phyloP scores from a whole-genome alignment of 805 yeast genomes.

The Zygosaccharomyces bisporus region DNA sequence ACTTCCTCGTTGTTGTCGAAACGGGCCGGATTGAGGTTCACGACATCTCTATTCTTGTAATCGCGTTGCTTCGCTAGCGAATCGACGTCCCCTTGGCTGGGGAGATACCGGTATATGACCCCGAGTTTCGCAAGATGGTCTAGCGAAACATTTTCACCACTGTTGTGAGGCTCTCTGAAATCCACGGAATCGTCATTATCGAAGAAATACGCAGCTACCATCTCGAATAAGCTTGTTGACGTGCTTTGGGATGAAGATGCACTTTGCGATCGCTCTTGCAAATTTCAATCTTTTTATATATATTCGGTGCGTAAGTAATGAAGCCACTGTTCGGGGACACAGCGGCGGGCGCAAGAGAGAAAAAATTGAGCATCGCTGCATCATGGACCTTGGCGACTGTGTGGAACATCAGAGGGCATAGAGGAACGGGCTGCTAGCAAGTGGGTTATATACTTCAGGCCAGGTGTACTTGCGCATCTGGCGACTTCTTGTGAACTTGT shows the following conservation, averaged over 20 bases:
- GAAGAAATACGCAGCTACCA: slow-evolving; percentile 58
- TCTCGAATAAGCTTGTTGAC: slow-evolving; percentile 5
- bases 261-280: not conserved
- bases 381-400: no score
- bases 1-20: slow-evolving; percentile 60
- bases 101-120: slow-evolving; percentile 57
- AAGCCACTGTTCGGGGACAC: slow-evolving; percentile 3
- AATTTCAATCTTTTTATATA: not conserved
- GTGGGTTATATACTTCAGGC: no score
- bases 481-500: not conserved
- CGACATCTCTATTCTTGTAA: slow-evolving; percentile 77
- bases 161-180: slow-evolving; percentile 67
- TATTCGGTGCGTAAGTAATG: slow-evolving; percentile 1
- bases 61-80: slow-evolving; percentile 61
- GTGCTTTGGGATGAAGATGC: not conserved
- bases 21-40: slow-evolving; percentile 54
- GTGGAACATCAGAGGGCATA: no score
- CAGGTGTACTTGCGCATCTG: no score
- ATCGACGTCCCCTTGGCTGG: slow-evolving; percentile 53
- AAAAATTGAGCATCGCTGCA: no score
- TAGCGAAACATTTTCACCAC: slow-evolving; percentile 54
- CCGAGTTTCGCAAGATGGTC: slow-evolving; percentile 58
- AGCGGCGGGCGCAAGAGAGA: no score
- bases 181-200: slow-evolving; percentile 55
- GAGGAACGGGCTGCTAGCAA: not conserved